phyloP scores from a whole-genome alignment of 2,329 filamentous ascomycete genomes.

The Xylaria sp. region DNA sequence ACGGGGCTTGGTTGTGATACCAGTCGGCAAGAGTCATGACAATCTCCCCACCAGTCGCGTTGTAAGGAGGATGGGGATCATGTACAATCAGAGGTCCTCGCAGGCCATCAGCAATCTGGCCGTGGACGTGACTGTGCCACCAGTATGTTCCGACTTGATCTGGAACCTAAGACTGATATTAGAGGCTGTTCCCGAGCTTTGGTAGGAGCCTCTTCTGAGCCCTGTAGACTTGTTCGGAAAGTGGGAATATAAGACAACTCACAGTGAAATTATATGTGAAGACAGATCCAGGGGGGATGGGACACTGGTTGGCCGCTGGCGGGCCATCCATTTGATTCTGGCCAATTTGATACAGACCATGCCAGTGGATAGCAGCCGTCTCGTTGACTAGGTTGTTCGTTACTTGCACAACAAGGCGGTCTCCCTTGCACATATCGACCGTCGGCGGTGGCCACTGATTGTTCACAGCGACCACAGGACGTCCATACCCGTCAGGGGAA shows the following conservation, averaged over 20 bases:
- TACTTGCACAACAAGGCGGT: conserved; percentile 26
- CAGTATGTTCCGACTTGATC: conserved; percentile 33
- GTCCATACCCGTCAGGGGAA: conserved; percentile 31
- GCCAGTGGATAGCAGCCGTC: conserved; percentile 30
- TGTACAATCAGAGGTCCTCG: conserved; percentile 33
- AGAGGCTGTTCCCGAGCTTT: conserved; percentile 11
- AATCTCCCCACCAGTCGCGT: conserved; percentile 20
- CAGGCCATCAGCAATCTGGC: conserved; percentile 35
- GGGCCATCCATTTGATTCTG: conserved; percentile 35
- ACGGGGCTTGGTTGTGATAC: conserved; percentile 33
- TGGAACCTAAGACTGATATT: conserved; percentile 19
- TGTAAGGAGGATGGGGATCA: conserved; percentile 28
- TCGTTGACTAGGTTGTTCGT: conserved; percentile 34
- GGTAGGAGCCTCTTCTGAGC: neutral
- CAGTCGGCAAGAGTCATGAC: conserved; percentile 31
- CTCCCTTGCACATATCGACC: conserved; percentile 31
- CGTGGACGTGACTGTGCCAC: conserved; percentile 34
- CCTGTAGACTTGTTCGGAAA: neutral
- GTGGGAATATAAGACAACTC: neutral
- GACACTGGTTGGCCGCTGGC: conserved; percentile 29
- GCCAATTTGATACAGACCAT: conserved; percentile 30
- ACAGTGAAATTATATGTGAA: conserved; percentile 34
- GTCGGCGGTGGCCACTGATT: conserved; percentile 31
- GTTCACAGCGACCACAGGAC: conserved; percentile 33
- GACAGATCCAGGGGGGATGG: conserved; percentile 28